Evolutionary conservation across 2,329 filamentous ascomycete species (phyloP), one percentile per base, ranked within the genome.

Genomic region (Bipolaris victoriae): DNA sequence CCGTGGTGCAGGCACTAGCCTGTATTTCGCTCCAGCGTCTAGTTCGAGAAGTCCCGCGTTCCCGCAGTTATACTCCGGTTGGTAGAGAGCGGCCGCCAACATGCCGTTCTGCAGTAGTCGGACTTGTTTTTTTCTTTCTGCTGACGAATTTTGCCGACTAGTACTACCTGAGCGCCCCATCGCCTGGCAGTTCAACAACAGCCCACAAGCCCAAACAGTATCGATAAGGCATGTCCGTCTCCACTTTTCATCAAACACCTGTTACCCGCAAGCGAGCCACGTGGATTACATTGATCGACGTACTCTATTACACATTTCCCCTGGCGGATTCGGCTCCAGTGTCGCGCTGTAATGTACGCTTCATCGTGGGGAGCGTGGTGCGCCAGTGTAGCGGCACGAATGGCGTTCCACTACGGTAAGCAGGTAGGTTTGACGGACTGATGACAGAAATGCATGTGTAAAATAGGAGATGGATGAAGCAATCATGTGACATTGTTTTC

Each of bases 221-320:
- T 33, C 43, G 16, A 20, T 33, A 33, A 33, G 26, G 26, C 7
- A 31, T 33, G 24, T n/a, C 26, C 29, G 33, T 36, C 45, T 26
- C 50, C 45, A 49, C 50, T 41, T 13, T 57, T 57, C 37, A 22
- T 57, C 37, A 57, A 35, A 49, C 31, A 37, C 31, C 36, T 20
- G 24, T 35, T 44, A 35, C 22, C 35, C n/a, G 15, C 22, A 36
- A 31, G 52, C 35, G 22, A 44, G 9, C 24, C 37, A 36, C 39
- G 37, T 44, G 44, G 49, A 57, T 44, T 44, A 48, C 43, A 24
- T 33, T 39, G 33, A 54, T 49, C 45, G 39, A 26, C 33, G 48
- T 43, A 18, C 15, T 41, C n/a, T 35, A 41, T 15, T 43, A 22
- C 41, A 41, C 16, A 20, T 41, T 52, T 20, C 35, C n/a, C 33